phyloP scores from a whole-genome alignment of 2,329 filamentous ascomycete genomes.

The Aspergillus japonicus region DNA sequence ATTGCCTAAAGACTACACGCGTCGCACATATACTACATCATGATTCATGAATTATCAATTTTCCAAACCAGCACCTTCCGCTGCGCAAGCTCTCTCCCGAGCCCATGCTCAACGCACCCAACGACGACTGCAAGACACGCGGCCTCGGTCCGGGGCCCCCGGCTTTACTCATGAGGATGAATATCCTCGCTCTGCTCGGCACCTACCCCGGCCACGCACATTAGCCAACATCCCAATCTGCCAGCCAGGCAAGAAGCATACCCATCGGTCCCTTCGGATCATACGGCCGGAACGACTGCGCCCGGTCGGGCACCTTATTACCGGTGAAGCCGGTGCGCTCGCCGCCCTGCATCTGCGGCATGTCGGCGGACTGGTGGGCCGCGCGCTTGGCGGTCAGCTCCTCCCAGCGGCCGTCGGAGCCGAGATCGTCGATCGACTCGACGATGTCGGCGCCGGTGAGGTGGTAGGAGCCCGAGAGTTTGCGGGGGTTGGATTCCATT shows the following conservation, averaged over 20 bases:
- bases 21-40: not conserved
- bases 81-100: not conserved
- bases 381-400: not conserved
- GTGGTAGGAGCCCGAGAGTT: constrained; percentile 1
- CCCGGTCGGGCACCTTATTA: not conserved
- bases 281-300: constrained; percentile 3
- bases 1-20: too few species aligned
- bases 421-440: not conserved
- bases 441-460: constrained; percentile 1
- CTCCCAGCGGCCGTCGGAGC: not conserved
- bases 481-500: constrained; percentile 1
- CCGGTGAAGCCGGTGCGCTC: not conserved
- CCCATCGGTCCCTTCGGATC: not conserved
- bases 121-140: too few species aligned
- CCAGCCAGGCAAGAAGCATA: not conserved
- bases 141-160: too few species aligned
- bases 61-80: not conserved
- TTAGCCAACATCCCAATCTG: too few species aligned
- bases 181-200: constrained; percentile 1
- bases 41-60: not conserved
- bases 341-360: not conserved
- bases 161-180: not conserved
- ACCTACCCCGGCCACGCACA: not conserved
- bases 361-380: not conserved
- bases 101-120: too few species aligned